Base-by-base conservation (phyloP, 257 asterid species). In the Salvia miltiorrhiza region DNA sequence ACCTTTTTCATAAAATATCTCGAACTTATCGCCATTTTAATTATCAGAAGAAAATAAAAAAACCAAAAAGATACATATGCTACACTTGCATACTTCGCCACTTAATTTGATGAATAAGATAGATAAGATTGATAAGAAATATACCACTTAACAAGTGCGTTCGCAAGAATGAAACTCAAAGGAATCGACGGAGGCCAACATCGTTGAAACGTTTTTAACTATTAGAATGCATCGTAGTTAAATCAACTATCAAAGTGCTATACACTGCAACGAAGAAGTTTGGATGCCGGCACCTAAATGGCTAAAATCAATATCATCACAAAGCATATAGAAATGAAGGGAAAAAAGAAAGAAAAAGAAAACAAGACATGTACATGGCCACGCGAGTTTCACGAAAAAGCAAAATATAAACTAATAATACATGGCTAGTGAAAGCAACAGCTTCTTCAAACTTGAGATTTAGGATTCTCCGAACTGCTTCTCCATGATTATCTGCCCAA, bases 401-500 rank as follows among this genome's bases (percentile, higher is more conserved):
- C 54, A 60, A 60, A 30, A 43, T 11, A 16, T 23, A 8, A 62
- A 50, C 17, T 35, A 65, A n/a, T 26, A 68, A 20, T 53, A 49
- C 72, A 69, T 20, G 40, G 71, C 32, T 40, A 5, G 60, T 26
- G 68, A 62, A 61, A 60, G 59, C 58, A 19, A 13, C n/a, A 17
- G 60, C 10, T 74, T 33, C 53, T 55, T 16, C 19, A 13, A 55
- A 10, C 33, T 65, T 64, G 67, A 21, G 23, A n/a, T 73, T 85
- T 67, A 86, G 64, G 89, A 77, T 77, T 79, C 91, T 39, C 92
- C 92, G 30, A 80, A 86, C 59, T 73, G 84, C 80, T 82, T 85
- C 73, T 85, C 96, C 81, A 67, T 76, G 76, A 92, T 81, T 72
- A 86, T 76, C 86, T 90, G 88, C 63, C 92, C 96, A 0, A 92